Conservation (phyloP, 2,329 filamentous ascomycete genomes). For the Ambrosiella cleistominuta region DNA sequence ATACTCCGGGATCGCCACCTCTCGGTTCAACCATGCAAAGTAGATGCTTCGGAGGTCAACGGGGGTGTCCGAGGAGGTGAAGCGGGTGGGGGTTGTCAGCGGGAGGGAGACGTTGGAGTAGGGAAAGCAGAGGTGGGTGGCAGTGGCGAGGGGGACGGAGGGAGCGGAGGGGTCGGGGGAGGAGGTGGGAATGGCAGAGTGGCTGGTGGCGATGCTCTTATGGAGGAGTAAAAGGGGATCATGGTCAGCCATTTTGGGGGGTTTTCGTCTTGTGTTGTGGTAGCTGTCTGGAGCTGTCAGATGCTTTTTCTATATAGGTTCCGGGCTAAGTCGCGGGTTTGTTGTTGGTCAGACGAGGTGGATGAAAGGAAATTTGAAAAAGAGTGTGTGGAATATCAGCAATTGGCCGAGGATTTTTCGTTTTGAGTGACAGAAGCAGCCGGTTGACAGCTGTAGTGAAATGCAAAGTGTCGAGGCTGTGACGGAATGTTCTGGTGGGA, state of each 20-base stretch:
- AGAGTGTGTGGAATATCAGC: not conserved
- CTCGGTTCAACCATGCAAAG: slow-evolving; percentile 89
- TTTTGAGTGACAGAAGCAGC: too few species aligned
- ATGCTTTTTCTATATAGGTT: too few species aligned
- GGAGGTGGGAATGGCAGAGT: slow-evolving; percentile 55
- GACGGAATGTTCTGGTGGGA: too few species aligned
- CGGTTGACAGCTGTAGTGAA: too few species aligned
- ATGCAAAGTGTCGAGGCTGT: too few species aligned
- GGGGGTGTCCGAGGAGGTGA: slow-evolving; percentile 22
- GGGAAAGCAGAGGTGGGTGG: slow-evolving; percentile 63
- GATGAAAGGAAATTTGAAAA: not conserved
- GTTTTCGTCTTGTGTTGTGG: too few species aligned
- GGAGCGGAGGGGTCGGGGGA: slow-evolving; percentile 45
- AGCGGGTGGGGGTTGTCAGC: slow-evolving; percentile 63
- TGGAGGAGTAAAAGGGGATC: slow-evolving; percentile 75
- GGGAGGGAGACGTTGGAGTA: slow-evolving; percentile 43
- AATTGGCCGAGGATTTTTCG: too few species aligned
- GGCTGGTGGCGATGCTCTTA: slow-evolving; percentile 57
- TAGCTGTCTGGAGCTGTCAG: too few species aligned
- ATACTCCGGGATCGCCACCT: slow-evolving; percentile 78
- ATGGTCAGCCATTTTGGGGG: slow-evolving; percentile 29
- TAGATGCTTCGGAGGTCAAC: slow-evolving; percentile 88
- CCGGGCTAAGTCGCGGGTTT: too few species aligned
- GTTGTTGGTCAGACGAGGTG: too few species aligned
- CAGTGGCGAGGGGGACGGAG: slow-evolving; percentile 50